Conservation (phyloP, 352 stramenopile species). For the Aphanomyces stellatus region DNA sequence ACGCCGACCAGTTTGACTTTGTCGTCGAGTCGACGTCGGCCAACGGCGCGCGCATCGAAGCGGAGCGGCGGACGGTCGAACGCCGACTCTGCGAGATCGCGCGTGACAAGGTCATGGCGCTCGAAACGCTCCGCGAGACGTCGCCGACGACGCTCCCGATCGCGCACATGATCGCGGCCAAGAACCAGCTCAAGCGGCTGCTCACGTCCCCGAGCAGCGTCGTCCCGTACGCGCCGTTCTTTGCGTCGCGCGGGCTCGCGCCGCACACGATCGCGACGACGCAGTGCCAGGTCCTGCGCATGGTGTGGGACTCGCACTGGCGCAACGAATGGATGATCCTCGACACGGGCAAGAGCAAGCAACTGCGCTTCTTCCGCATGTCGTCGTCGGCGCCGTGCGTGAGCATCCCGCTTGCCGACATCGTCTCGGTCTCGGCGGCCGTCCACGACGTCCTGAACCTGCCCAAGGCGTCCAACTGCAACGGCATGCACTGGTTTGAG, state of each 20-base stretch:
- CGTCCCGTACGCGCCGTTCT: constrained; percentile 1
- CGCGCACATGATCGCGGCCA: constrained; percentile 10
- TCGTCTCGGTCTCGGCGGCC: constrained; percentile 22
- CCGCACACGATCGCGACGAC: not conserved
- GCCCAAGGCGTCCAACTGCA: not conserved
- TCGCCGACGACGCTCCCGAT: not conserved
- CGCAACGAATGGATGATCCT: constrained; percentile 49
- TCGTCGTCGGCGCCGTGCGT: constrained; percentile 30
- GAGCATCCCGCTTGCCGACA: constrained; percentile 26
- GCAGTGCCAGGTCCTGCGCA: constrained; percentile 35
- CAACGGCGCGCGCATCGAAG: not conserved
- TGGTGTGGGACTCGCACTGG: constrained; percentile 30
- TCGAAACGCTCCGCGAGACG: not conserved
- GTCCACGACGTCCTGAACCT: not conserved
- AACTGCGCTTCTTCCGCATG: constrained; percentile 41
- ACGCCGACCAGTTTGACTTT: not conserved
- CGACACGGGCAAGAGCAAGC: constrained; percentile 25
- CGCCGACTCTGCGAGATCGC: not conserved
- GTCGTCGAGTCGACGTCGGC: not conserved
- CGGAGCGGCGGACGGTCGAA: not conserved
- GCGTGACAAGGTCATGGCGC: not conserved
- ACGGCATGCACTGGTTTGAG: constrained; percentile 39
- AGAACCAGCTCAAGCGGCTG: constrained; percentile 11
- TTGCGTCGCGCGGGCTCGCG: constrained; percentile 19
- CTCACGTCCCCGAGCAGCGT: constrained; percentile 11